phyloP scores from a whole-genome alignment of 257 asterid species.

The Penstemon eatonii region DNA sequence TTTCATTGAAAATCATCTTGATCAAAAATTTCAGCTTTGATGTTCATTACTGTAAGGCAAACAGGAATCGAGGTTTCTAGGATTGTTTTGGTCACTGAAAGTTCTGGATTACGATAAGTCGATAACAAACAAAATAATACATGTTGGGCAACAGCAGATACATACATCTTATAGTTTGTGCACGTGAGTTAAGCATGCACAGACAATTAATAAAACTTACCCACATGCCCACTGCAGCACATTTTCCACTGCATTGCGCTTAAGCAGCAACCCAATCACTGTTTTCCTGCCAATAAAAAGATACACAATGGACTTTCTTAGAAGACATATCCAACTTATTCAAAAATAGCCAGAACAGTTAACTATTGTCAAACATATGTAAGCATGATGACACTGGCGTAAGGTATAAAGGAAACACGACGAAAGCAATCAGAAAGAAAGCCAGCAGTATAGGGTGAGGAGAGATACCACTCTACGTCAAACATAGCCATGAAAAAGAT shows the following conservation, averaged over 20 bases:
- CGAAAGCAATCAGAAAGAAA: neutral
- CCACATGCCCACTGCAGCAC: constrained; percentile 91
- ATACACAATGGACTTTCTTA: neutral
- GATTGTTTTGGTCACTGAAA: neutral
- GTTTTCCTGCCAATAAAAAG: constrained; percentile 45
- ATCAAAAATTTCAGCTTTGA: too few relatives aligned
- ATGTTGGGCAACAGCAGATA: neutral
- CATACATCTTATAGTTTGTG: neutral
- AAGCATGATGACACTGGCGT: neutral
- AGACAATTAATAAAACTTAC: constrained; percentile 37
- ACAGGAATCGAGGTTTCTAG: neutral
- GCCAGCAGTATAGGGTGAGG: neutral
- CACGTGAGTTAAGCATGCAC: neutral
- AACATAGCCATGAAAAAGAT: neutral
- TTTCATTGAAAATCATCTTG: too few relatives aligned
- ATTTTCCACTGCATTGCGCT: constrained; percentile 66
- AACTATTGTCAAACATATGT: constrained; percentile 15
- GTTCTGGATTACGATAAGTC: neutral
- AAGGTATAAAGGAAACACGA: neutral
- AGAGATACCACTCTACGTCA: neutral
- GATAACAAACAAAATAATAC: neutral
- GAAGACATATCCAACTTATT: constrained; percentile 5
- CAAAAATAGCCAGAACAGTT: neutral
- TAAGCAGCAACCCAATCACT: constrained; percentile 57
- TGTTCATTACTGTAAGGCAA: neutral